Evolutionary conservation across 169 alveolate genomes (phyloP).

Genomic region (Cryptosporidium ryanae): DNA sequence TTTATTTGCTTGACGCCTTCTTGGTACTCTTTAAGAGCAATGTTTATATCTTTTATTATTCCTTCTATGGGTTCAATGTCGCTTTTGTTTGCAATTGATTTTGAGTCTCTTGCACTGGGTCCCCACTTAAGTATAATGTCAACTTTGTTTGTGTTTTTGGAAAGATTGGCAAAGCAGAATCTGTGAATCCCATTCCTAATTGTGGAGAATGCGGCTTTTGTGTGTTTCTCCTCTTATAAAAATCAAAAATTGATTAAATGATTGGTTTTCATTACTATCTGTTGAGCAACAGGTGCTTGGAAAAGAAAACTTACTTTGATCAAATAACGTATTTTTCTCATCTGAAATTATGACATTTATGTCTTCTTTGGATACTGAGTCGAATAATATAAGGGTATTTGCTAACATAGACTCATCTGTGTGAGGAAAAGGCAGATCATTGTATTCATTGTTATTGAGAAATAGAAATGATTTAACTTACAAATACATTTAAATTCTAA

Average conservation of each 20-base stretch:
- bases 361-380: slow-evolving; percentile 5
- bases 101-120: slow-evolving; percentile 41
- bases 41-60: slow-evolving; percentile 18
- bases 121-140: slow-evolving; percentile 58
- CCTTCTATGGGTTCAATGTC: slow-evolving; percentile 35
- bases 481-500: slow-evolving; percentile 7
- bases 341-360: slow-evolving; percentile 12
- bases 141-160: not conserved
- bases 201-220: slow-evolving; percentile 63
- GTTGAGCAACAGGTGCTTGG: not conserved
- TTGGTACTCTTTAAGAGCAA: slow-evolving; percentile 64
- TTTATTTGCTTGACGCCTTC: slow-evolving; percentile 27
- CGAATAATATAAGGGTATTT: slow-evolving; percentile 25
- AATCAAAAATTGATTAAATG: not conserved
- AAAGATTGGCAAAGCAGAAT: slow-evolving; percentile 26
- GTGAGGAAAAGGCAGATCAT: not conserved
- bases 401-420: slow-evolving; percentile 62
- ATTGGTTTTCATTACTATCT: not conserved
- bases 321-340: slow-evolving; percentile 15
- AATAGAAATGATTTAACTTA: not conserved
- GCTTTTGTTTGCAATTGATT: slow-evolving; percentile 50
- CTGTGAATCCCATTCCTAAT: slow-evolving; percentile 29
- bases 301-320: slow-evolving; percentile 15
- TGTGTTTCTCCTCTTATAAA: slow-evolving; percentile 11
- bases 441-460: not conserved